A percentile compares a stretch with the other conserved stretches of the same genome.
phyloP scores from a whole-genome alignment of 2,329 filamentous ascomycete genomes.

The Colletotrichum sp. region DNA sequence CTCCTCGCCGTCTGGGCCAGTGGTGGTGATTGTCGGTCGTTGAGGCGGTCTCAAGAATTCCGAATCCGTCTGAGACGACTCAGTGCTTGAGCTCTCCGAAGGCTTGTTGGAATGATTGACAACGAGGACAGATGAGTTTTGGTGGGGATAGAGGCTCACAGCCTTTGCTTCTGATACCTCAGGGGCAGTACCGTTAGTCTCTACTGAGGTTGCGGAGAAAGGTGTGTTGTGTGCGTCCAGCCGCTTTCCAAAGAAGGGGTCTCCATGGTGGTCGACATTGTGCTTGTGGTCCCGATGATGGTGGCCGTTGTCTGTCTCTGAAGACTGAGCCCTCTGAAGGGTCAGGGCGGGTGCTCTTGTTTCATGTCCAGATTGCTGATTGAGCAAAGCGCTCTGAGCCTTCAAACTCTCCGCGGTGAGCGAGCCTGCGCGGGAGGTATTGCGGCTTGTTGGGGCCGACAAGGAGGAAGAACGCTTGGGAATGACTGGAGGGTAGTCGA shows the following conservation, averaged over 20 bases:
- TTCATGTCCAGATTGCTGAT: constrained; percentile 20
- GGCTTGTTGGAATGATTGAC: constrained; percentile 61
- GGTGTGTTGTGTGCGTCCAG: constrained; percentile 64
- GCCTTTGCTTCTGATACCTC: constrained; percentile 69
- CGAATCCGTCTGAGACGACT: constrained; percentile 33
- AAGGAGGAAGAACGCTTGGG: constrained; percentile 65
- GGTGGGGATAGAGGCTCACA: constrained; percentile 67
- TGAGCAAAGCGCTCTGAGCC: constrained; percentile 52
- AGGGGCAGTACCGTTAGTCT: constrained; percentile 65
- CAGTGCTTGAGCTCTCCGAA: constrained; percentile 49
- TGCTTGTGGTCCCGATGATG: constrained; percentile 32
- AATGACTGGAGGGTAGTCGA: constrained; percentile 64
- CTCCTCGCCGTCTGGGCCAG: constrained; percentile 39
- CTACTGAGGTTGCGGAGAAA: constrained; percentile 66
- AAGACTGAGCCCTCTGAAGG: constrained; percentile 34
- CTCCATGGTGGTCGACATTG: constrained; percentile 57
- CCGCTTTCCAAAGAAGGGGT: constrained; percentile 57
- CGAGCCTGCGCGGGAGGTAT: constrained; percentile 58
- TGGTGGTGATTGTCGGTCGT: constrained; percentile 43
- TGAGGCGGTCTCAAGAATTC: constrained; percentile 27
- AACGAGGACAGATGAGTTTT: constrained; percentile 68
- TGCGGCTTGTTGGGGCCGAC: constrained; percentile 67
- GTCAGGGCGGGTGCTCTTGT: constrained; percentile 32
- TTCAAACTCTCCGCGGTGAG: constrained; percentile 64
- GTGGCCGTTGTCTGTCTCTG: constrained; percentile 39